These are phyloP conservation scores for Colletotrichum cordylinicola DNA, from an alignment of 2,329 filamentous ascomycete species.

Conservation along the genomic window DNA sequence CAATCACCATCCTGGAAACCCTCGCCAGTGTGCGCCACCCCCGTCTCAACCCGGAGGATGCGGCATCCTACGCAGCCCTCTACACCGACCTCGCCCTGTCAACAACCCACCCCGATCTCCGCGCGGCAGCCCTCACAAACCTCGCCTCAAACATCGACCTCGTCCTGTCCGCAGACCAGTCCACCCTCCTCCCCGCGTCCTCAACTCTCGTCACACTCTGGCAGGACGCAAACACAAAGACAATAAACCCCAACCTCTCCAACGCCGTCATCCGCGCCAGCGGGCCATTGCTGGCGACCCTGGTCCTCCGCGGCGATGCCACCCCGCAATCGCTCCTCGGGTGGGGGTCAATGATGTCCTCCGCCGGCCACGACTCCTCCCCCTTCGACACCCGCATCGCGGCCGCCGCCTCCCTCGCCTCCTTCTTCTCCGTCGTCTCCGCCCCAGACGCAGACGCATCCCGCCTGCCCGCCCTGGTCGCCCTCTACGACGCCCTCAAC, in stretches of 20 bases:
- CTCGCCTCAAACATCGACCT: slow-evolving; percentile 52
- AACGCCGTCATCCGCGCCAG: slow-evolving; percentile 55
- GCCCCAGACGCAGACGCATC: slow-evolving; percentile 29
- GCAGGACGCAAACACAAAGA: slow-evolving; percentile 39
- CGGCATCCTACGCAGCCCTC: slow-evolving; percentile 36
- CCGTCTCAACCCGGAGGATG: slow-evolving; percentile 26
- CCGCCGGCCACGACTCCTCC: slow-evolving; percentile 36
- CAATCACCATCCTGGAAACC: slow-evolving; percentile 44
- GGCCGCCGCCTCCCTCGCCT: slow-evolving; percentile 59
- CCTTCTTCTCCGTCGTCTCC: slow-evolving; percentile 47
- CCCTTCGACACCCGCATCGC: slow-evolving; percentile 71
- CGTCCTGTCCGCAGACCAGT: slow-evolving; percentile 31
- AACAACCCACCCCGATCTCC: slow-evolving; percentile 48
- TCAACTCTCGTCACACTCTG: slow-evolving; percentile 45
- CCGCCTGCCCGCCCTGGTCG: slow-evolving; percentile 63
- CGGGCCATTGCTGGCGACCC: slow-evolving; percentile 47
- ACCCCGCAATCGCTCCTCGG: slow-evolving; percentile 29
- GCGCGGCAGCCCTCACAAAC: slow-evolving; percentile 51
- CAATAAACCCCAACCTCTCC: slow-evolving; percentile 53
- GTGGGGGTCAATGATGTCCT: slow-evolving; percentile 57
- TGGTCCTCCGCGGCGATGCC: slow-evolving; percentile 27
- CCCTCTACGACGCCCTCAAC: slow-evolving; percentile 78
- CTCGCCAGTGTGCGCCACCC: slow-evolving; percentile 36
- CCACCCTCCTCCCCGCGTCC: slow-evolving; percentile 35
- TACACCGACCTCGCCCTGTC: slow-evolving; percentile 48